phyloP scores from a whole-genome alignment of 106 monocot species.

The Vanilla planifolia region DNA sequence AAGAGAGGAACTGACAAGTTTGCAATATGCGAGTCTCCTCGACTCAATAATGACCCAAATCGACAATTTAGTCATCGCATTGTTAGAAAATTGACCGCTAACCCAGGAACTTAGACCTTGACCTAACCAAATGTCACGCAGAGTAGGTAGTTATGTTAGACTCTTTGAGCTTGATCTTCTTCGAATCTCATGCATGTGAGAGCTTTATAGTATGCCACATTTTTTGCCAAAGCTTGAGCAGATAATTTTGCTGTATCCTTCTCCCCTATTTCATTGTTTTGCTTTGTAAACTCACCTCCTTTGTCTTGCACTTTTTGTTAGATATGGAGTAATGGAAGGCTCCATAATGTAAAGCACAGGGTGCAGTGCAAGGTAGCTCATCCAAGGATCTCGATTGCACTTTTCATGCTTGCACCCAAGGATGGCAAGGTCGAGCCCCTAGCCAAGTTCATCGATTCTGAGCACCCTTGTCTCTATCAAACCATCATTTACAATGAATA shows the following conservation, averaged over 20 bases:
- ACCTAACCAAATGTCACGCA: too few relatives aligned
- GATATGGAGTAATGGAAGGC: constrained; percentile 44
- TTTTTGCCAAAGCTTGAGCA: too few relatives aligned
- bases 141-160: too few relatives aligned
- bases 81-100: too few relatives aligned
- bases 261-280: neutral
- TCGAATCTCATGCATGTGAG: too few relatives aligned
- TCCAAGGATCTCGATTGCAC: constrained; percentile 30
- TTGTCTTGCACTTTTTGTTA: neutral
- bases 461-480: constrained; percentile 28
- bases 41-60: too few relatives aligned
- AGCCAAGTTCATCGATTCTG: constrained; percentile 21
- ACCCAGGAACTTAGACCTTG: too few relatives aligned
- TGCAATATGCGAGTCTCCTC: too few relatives aligned
- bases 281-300: neutral
- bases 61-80: too few relatives aligned
- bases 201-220: too few relatives aligned
- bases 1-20: too few relatives aligned
- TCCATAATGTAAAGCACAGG: constrained; percentile 51
- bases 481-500: constrained; percentile 31
- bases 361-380: constrained; percentile 37
- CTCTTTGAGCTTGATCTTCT: too few relatives aligned
- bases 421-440: constrained; percentile 31
- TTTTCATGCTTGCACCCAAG: constrained; percentile 48
- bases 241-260: neutral